phyloP scores from a whole-genome alignment of 2,329 filamentous ascomycete genomes.

The Xylaria sp. region DNA sequence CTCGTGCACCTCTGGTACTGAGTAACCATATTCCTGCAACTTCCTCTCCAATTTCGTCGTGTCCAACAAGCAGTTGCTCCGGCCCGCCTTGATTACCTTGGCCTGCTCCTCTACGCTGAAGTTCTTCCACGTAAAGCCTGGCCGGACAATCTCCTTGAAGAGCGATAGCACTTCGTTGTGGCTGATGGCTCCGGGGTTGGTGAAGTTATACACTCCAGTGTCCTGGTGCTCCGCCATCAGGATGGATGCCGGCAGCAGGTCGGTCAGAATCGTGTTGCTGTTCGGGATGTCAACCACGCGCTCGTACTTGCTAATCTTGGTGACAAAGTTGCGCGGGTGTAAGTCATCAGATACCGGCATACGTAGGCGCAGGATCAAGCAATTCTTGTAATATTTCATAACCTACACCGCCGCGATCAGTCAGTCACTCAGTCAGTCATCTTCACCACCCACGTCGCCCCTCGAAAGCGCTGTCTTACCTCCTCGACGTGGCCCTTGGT shows the following conservation, averaged over 20 bases:
- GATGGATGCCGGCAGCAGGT: conserved; percentile 64
- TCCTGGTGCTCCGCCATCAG: conserved; percentile 63
- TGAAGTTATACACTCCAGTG: conserved; percentile 70
- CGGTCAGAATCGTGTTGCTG: conserved; percentile 67
- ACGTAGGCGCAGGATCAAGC: conserved; percentile 65
- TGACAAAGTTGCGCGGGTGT: conserved; percentile 68
- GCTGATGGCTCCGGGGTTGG: conserved; percentile 71
- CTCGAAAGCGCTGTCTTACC: conserved; percentile 42
- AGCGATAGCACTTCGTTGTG: conserved; percentile 68
- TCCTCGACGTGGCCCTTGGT: conserved; percentile 69
- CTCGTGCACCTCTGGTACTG: conserved; percentile 63
- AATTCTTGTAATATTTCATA: conserved; percentile 63
- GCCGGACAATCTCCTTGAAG: conserved; percentile 66
- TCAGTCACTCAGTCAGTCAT: conserved; percentile 23
- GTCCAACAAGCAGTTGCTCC: conserved; percentile 68
- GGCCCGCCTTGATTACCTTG: conserved; percentile 67
- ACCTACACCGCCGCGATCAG: conserved; percentile 45
- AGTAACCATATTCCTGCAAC: conserved; percentile 60
- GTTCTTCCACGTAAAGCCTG: conserved; percentile 64
- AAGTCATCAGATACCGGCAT: conserved; percentile 72
- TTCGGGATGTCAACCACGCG: conserved; percentile 69
- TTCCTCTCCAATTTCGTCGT: conserved; percentile 63
- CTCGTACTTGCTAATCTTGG: conserved; percentile 68
- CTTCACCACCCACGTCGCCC: not conserved
- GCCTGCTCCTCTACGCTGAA: conserved; percentile 68